Evolutionary conservation across 805 yeast species (phyloP).

Genomic region (Suhomyces canberraensis): DNA sequence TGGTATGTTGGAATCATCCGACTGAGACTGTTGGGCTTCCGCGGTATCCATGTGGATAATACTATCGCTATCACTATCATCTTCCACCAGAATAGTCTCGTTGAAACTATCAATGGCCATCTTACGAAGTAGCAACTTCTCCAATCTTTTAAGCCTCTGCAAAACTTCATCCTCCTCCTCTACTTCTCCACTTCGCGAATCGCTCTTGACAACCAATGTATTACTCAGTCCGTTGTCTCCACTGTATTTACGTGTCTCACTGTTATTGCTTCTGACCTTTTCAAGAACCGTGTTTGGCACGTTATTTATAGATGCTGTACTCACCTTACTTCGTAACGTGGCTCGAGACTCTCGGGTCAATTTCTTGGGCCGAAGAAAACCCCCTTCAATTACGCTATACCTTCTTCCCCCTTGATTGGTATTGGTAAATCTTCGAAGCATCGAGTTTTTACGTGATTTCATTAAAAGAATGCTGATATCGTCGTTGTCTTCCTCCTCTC

Average conservation of each 20-base stretch:
- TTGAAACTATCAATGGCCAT: conserved; percentile 4
- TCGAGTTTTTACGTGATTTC: conserved; percentile 27
- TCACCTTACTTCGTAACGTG: not conserved
- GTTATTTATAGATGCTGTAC: not conserved
- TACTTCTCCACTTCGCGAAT: not conserved
- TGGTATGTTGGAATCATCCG: not conserved
- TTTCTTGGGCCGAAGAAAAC: conserved; percentile 7
- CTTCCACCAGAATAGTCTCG: conserved; percentile 1
- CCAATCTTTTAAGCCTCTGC: conserved; percentile 16
- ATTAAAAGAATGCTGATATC: conserved; percentile 25
- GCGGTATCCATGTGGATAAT: not conserved
- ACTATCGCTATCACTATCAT: not conserved
- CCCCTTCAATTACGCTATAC: conserved; percentile 13
- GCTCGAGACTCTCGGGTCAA: not conserved
- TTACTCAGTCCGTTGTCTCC: not conserved
- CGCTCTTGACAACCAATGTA: not conserved
- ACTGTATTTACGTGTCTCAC: conserved; percentile 6
- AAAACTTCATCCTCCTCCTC: conserved; percentile 11
- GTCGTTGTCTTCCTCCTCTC: conserved; percentile 17
- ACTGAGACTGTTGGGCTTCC: not conserved
- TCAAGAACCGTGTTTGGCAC: conserved; percentile 6
- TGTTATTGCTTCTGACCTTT: conserved; percentile 13
- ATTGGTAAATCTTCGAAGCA: conserved; percentile 8
- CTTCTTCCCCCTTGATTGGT: conserved; percentile 7
- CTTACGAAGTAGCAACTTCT: conserved; percentile 6